Evolutionary conservation across 192 early-diverging fungal species (phyloP), one percentile per base, ranked within the genome.

Genomic region (Linnemannia zychae): DNA sequence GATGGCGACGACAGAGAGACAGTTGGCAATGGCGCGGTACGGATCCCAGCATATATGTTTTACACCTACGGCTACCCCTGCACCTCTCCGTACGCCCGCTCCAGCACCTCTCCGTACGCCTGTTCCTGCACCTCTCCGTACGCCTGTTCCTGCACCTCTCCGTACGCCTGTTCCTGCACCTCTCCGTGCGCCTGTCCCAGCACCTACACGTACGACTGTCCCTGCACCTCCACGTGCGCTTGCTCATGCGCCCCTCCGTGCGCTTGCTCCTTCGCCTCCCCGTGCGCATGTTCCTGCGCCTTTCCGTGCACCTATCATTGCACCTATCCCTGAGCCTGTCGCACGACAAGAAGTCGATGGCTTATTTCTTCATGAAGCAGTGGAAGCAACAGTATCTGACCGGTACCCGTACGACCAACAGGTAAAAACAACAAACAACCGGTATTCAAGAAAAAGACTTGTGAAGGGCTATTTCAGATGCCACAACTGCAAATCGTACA

Each of bases 271-370:
- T 74, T 4, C 50, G 9, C 18, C n/a, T n/a, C n/a, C n/a, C n/a
- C n/a, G n/a, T n/a, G n/a, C n/a, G n/a, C n/a, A 44, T 44, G 9
- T 20, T 15, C 33, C 50, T 74, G 20, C 50, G 9, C 18, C 60
- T 53, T 33, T 65, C 40, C 57, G 9, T 75, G 40, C 18, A 57
- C 57, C 33, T 65, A 46, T 46, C 74, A n/a, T n/a, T n/a, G n/a
- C n/a, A n/a, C n/a, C 60, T 53, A 47, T 65, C 40, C 57, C 22
- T 75, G 40, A 7, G 74, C 57, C 33, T 65, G 63, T 46, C 74
- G 24, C 74, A 46, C 74, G 52, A 75, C 44, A 53, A 38, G 74
- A 75, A 75, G 31, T 75, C 38, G 74, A 75, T 17, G 74, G 74
- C 40, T 28, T 44, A 17, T 28, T 65, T 46, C 74, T 75, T 66